Evolutionary conservation across 176 grass and related monocot species (phyloP).

Genomic region (Bothriochloa decipiens): DNA sequence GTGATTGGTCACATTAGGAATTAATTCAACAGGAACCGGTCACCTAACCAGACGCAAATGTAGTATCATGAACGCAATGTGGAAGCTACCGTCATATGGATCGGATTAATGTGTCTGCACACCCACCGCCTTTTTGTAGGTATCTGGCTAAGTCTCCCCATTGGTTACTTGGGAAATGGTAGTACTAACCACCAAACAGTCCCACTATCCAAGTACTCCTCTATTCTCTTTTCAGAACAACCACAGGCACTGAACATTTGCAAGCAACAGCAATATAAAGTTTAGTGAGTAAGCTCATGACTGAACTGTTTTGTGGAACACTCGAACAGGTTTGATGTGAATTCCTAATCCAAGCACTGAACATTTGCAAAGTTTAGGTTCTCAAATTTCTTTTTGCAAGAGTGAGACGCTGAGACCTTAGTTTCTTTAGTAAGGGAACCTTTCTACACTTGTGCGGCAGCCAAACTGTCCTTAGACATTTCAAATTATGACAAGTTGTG

Average conservation of each 20-base stretch:
- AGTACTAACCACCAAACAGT: neutral
- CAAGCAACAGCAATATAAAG: neutral
- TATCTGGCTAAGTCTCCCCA: constrained; percentile 35
- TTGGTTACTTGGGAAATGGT: neutral
- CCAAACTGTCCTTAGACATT: too few species aligned
- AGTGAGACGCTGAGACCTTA: too few species aligned
- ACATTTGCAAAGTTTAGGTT: neutral
- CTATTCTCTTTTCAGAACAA: neutral
- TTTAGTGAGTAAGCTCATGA: neutral
- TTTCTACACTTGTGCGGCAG: too few species aligned
- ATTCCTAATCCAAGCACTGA: neutral
- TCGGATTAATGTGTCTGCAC: neutral
- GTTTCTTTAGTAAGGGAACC: too few species aligned
- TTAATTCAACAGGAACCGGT: neutral
- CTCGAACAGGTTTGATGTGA: neutral
- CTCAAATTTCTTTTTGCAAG: too few species aligned
- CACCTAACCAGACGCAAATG: constrained; percentile 28
- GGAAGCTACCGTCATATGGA: constrained; percentile 7
- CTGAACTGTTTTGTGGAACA: neutral
- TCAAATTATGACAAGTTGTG: too few species aligned
- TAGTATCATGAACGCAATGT: neutral
- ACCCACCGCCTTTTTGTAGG: constrained; percentile 18
- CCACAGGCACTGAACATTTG: too few species aligned
- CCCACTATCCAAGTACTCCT: neutral
- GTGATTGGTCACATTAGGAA: neutral